A percentile compares a stretch with the other conserved stretches of the same genome.
Conservation (phyloP, 2,329 filamentous ascomycete species). For the Penicillium sp. region DNA sequence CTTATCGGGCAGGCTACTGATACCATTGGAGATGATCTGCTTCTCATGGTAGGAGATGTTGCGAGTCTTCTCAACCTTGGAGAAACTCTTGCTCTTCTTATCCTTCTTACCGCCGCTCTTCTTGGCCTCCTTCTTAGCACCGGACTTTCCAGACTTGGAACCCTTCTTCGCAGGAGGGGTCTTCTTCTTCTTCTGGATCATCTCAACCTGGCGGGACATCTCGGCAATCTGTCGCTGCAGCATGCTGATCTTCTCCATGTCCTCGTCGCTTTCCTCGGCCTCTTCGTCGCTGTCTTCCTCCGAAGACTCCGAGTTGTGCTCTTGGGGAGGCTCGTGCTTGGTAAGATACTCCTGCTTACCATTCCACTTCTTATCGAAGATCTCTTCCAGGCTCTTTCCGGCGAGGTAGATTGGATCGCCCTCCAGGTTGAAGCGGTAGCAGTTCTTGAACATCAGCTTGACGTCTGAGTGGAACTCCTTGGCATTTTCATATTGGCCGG, state of each 20-base stretch:
- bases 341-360: conserved; percentile 83
- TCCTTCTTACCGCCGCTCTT: conserved; percentile 62
- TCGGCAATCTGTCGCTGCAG: conserved; percentile 75
- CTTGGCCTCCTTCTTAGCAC: conserved; percentile 53
- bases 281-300: conserved; percentile 77
- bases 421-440: conserved; percentile 86
- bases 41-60: conserved; percentile 82
- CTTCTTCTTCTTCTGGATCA: conserved; percentile 66
- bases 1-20: conserved; percentile 78
- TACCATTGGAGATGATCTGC: conserved; percentile 85
- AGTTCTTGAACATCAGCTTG: conserved; percentile 84
- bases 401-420: conserved; percentile 75
- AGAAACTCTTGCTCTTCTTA: conserved; percentile 48
- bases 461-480: conserved; percentile 89
- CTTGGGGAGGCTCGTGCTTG: conserved; percentile 70
- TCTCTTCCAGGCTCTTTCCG: conserved; percentile 73
- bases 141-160: conserved; percentile 42
- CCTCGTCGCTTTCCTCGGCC: conserved; percentile 69
- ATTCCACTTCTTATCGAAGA: conserved; percentile 77
- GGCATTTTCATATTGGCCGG: conserved; percentile 77
- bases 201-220: conserved; percentile 70
- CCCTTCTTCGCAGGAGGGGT: conserved; percentile 60
- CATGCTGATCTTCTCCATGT: conserved; percentile 66
- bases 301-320: conserved; percentile 67
- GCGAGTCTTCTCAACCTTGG: conserved; percentile 60